Evolutionary conservation across 768 basidiomycete genomes (phyloP), one percentile per base, ranked within the genome.

Genomic region (Serpula lacrymans): DNA sequence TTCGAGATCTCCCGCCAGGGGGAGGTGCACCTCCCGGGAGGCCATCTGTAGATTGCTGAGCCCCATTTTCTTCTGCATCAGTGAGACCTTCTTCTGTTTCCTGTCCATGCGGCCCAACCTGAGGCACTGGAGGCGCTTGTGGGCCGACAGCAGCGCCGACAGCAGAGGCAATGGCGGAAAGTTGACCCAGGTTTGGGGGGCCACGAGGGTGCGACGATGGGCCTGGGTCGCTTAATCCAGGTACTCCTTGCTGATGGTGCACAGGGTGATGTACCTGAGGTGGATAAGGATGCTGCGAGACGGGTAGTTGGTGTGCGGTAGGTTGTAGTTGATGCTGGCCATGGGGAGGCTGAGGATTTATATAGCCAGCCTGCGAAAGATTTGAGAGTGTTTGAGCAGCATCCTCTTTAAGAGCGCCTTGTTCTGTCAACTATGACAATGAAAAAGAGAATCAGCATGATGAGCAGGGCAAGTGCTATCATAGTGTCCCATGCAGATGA

Each of bases 191-290:
- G 42, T 74, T 77, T 4, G 82, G 82, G 3, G 82, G 82, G 0
- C 82, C 82, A 5, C 77, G 75, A 4, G 80, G 82, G 50, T 84
- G 83, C 1, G 80, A 80, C 3, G 82, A 84, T n/a, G 82, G 80
- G 6, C 83, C 82, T 2, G 82, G 79, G 45, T 85, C 82, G 25
- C 74, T 74, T 34, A 82, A 72, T 14, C 72, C 72, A 13, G 78
- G 71, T 22, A 78, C 53, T 1, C 70, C 74, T 53, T 47, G 55
- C 1, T 61, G 47, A 41, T 58, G 25, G 46, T 54, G 40, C 3
- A 28, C 14, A 12, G 49, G 3, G 32, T n/a, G n/a, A n/a, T n/a
- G n/a, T n/a, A n/a, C n/a, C n/a, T n/a, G 54, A 53, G 7, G 36
- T 37, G 14, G 17, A n/a, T 25, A n/a, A n/a, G n/a, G n/a, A 6